A percentile compares a stretch with the other conserved stretches of the same genome.
Evolutionary conservation across 148 eudicot species (phyloP).

Genomic region (Heliosperma pusillum): DNA sequence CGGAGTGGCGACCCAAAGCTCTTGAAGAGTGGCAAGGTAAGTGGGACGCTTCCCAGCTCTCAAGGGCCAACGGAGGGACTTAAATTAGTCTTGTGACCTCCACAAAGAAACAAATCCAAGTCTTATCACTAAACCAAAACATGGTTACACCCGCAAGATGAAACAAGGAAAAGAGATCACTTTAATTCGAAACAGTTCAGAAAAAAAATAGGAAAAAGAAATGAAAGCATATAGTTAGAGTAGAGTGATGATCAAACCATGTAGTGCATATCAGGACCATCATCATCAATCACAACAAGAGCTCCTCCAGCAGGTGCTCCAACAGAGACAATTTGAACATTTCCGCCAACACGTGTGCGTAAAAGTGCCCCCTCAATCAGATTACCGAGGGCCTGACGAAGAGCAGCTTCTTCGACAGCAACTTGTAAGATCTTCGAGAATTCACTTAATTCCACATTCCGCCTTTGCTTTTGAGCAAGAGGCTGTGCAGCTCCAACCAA

Average conservation of each 20-base stretch:
- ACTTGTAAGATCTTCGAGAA: constrained; percentile 48
- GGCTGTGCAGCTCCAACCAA: constrained; percentile 83
- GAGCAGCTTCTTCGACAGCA: constrained; percentile 80
- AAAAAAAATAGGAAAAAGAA: background rate
- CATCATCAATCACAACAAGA: constrained; percentile 84
- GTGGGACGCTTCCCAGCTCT: background rate
- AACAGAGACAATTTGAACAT: constrained; percentile 66
- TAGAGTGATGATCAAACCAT: constrained; percentile 49
- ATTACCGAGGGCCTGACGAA: constrained; percentile 92
- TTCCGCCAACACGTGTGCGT: constrained; percentile 79
- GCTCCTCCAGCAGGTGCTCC: constrained; percentile 95
- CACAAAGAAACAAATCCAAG: no score
- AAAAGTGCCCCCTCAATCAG: constrained; percentile 88
- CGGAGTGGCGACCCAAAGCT: background rate
- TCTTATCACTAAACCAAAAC: background rate
- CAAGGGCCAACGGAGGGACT: background rate
- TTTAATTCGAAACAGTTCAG: no score
- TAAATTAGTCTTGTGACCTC: background rate
- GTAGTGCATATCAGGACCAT: constrained; percentile 98
- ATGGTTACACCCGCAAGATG: background rate
- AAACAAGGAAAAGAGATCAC: background rate
- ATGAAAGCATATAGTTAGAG: background rate
- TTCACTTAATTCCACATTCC: constrained; percentile 51
- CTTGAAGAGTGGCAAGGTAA: background rate
- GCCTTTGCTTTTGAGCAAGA: constrained; percentile 73